phyloP scores from a whole-genome alignment of 2,329 filamentous ascomycete genomes.

The Botrytis byssoidea region DNA sequence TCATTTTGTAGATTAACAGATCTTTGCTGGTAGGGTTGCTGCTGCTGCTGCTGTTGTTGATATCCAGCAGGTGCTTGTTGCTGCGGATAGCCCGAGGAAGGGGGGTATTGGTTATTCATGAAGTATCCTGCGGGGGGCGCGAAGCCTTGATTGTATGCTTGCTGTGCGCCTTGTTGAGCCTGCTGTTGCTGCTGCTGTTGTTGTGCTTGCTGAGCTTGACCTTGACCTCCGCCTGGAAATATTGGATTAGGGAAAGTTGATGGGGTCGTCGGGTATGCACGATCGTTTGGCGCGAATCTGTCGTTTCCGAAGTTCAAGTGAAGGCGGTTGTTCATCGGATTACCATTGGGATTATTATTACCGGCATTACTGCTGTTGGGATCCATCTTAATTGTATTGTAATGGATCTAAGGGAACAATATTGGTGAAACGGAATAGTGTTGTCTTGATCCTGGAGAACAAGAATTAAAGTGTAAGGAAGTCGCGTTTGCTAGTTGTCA shows the following conservation, averaged over 20 bases:
- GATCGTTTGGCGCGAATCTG: slow-evolving; percentile 61
- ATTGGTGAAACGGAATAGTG: slow-evolving; percentile 5
- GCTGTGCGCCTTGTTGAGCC: slow-evolving; percentile 42
- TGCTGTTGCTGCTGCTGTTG: slow-evolving; percentile 41
- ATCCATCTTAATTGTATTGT: slow-evolving; percentile 19
- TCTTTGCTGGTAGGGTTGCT: slow-evolving; percentile 47
- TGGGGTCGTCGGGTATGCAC: slow-evolving; percentile 81
- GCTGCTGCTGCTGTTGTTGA: slow-evolving; percentile 49
- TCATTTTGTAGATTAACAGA: slow-evolving; percentile 67
- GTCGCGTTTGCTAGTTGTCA: not conserved
- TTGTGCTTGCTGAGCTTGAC: slow-evolving; percentile 39
- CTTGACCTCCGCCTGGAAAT: slow-evolving; percentile 36
- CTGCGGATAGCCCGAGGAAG: slow-evolving; percentile 45
- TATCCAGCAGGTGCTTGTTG: slow-evolving; percentile 51
- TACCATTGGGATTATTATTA: slow-evolving; percentile 22
- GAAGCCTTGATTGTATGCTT: slow-evolving; percentile 48
- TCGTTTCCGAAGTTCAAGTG: slow-evolving; percentile 45
- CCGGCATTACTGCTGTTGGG: slow-evolving; percentile 22
- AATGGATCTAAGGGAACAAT: slow-evolving; percentile 1
- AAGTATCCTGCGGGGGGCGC: slow-evolving; percentile 55
- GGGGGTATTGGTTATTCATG: slow-evolving; percentile 51
- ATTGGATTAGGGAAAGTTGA: slow-evolving; percentile 96
- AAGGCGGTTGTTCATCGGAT: slow-evolving; percentile 33
- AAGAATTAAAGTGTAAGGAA: slow-evolving; percentile 9
- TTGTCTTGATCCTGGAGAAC: slow-evolving; percentile 14